These are phyloP conservation scores for Diversispora epigaea DNA, from an alignment of 192 early-diverging fungal species.

Conservation along the genomic window DNA sequence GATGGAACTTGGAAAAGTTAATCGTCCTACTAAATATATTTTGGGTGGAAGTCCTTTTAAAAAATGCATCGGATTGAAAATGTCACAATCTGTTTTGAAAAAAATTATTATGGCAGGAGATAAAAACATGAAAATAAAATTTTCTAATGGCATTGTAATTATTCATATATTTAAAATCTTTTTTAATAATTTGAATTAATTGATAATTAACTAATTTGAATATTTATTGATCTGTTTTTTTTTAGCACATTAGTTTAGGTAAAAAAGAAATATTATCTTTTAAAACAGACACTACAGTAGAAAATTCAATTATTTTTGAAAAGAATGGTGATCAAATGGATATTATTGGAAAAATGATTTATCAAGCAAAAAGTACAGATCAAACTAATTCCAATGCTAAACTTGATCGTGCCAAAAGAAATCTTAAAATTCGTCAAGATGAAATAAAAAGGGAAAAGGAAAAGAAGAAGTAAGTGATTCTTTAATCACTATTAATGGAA, in stretches of 20 bases:
- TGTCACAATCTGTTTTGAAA: too few relatives aligned
- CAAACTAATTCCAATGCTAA: not conserved
- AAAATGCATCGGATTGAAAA: too few relatives aligned
- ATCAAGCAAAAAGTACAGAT: not conserved
- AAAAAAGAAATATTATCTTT: not conserved
- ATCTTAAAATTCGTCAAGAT: not conserved
- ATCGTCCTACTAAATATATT: too few relatives aligned
- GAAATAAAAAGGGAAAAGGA: not conserved
- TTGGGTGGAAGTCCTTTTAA: too few relatives aligned
- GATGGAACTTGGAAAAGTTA: too few relatives aligned
- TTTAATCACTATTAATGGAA: not conserved
- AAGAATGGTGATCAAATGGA: not conserved
- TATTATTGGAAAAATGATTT: not conserved
- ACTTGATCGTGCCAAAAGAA: not conserved
- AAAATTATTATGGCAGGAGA: too few relatives aligned
- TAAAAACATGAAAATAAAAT: too few relatives aligned
- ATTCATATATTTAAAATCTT: too few relatives aligned
- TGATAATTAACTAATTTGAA: too few relatives aligned
- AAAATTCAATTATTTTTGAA: not conserved
- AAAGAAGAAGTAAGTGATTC: not conserved
- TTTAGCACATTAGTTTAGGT: not conserved
- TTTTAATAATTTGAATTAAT: too few relatives aligned
- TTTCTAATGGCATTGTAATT: too few relatives aligned
- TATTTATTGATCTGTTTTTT: too few relatives aligned
- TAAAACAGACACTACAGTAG: not conserved